Evolutionary conservation across 306 rosid species (phyloP), one percentile per base, ranked within the genome.

Genomic region (Fagus sylvatica): DNA sequence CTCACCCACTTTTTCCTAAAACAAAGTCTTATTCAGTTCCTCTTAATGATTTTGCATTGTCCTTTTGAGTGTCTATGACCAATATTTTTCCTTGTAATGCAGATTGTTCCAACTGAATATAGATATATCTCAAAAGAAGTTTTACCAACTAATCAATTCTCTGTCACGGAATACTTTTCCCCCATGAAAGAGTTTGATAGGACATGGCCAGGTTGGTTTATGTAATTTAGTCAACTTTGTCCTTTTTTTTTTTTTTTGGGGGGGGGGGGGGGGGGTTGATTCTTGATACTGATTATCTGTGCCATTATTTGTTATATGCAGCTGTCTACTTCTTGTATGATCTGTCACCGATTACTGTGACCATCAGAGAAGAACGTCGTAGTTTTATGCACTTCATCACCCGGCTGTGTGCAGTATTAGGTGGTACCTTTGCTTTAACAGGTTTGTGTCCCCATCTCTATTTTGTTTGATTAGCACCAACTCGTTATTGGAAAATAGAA

Each of bases 321-420:
- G 99, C 96, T 82, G 98, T 96, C 67, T 96, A 93, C 94, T 96
- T 96, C 87, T 85, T 96, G 81, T 96, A 96, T 84, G 99, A 96
- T 87, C 91, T 96, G 57, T 96, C 99, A 6, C 99, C 99, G 42
- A 96, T 96, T 76, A 96, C 93, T 40, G 98, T 96, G 74, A 96
- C 99, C 56, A 93, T 96, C 86, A 91, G 87, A 82, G 99, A 96
- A 88, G 99, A 96, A 84, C 89, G 99, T 36, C 97, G 92, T 62
- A 93, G 97, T 83, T 96, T 96, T 86, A 96, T 96, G 76, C 99
- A 96, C 85, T 93, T 96, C 85, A 82, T 96, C 79, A 96, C 99
- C 51, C 89, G 99, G 76, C 98, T 96, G 67, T 91, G 97, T 83
- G 99, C 98, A 39, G 97, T 93, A 68, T 82, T 96, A 43, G 99